Base-by-base conservation (phyloP, 1,284 basidiomycete genomes). In the Apiotrichum akiyoshidainum region DNA sequence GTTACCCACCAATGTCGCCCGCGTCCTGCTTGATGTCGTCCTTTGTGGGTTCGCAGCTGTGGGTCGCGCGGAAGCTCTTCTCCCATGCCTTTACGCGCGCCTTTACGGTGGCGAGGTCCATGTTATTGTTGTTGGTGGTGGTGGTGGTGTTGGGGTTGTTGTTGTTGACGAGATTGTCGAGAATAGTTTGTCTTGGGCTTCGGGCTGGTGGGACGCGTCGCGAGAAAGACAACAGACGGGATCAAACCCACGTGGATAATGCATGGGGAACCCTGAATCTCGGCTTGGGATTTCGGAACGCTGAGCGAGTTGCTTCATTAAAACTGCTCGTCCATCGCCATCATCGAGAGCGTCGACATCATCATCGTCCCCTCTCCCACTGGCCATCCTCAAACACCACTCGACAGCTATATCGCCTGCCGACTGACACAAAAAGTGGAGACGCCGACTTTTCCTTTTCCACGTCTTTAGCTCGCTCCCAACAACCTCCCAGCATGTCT, bases 71-170 rank as follows among this genome's bases (percentile, higher is more conserved):
- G 77, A 93, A 94, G 8, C 80, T 79, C 65, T 86, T 86, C 70
- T 93, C 91, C 88, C 90, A 94, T 39, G 81, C 64, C 74, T 93
- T 93, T 66, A 94, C 87, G 65, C 89, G 84, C 54, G 87, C 81
- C 40, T 86, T 86, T 50, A 92, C 79, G 31, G 80, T 69, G 14
- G 82, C 54, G 21, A 79, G 66, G 22, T 74, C 69, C 39, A 16
- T 51, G 6, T 19, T 52, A 17, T 5, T 13, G 41, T 13, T 37
- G 35, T 40, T 41, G 31, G 5, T 46, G 19, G 10, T 16, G 49
- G 21, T 31, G 39, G 48, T n/a, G 42, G 33, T 41, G 21, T 49
- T 45, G 47, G 50, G 44, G 53, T 48, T 46, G 46, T 54, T 51
- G 33, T 33, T 17, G 37, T 22, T 12, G 5, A 16, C 35, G 35